Conservation (phyloP, 345 rosid genomes). For the Passiflora organensis region DNA sequence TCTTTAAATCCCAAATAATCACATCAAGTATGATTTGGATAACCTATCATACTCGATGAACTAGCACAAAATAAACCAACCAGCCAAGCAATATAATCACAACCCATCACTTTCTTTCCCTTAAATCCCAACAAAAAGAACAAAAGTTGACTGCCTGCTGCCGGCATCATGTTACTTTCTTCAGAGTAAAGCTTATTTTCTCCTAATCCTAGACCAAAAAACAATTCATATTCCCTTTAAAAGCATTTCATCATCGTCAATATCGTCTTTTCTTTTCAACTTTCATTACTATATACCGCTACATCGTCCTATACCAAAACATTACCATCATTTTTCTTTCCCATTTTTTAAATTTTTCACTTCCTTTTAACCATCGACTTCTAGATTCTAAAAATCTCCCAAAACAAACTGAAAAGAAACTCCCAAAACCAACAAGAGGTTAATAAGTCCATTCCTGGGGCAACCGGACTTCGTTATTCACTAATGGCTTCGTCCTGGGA, state of each 20-base stretch:
- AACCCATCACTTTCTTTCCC: conserved; percentile 1
- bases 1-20: too few relatives aligned
- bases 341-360: background rate
- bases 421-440: background rate
- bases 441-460: conserved; percentile 77
- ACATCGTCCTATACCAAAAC: background rate
- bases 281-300: conserved; percentile 1
- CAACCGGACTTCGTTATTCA: conserved; percentile 35
- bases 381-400: conserved; percentile 12
- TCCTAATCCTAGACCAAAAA: conserved; percentile 24
- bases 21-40: too few relatives aligned
- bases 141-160: conserved; percentile 10
- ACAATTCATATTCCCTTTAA: conserved; percentile 1
- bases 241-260: background rate
- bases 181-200: background rate
- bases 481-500: conserved; percentile 24
- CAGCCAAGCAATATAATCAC: too few relatives aligned
- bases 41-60: too few relatives aligned
- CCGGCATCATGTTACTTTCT: conserved; percentile 4
- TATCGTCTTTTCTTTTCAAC: background rate
- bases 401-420: background rate
- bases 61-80: too few relatives aligned
- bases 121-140: conserved; percentile 23
- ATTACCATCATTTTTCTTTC: background rate
- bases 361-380: background rate